Evolutionary conservation across 345 rosid species (phyloP).

Genomic region (Linum tenue): DNA sequence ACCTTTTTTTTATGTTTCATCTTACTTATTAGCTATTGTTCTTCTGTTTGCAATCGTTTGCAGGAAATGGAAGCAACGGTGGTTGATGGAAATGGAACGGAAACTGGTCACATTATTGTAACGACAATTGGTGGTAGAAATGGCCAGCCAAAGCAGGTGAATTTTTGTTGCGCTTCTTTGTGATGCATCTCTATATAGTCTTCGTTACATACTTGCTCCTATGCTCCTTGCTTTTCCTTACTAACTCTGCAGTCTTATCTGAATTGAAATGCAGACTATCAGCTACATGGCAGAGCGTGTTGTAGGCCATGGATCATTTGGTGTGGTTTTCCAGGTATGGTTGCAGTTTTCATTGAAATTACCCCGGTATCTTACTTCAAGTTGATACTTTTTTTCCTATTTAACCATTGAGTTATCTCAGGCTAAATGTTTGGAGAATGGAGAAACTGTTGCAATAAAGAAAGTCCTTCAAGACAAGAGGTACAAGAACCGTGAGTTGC

Average conservation of each 20-base stretch:
- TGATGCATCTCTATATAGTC: conserved; percentile 1
- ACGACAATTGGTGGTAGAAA: conserved; percentile 96
- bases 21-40: not conserved
- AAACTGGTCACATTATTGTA: conserved; percentile 90
- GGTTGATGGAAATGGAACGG: conserved; percentile 82
- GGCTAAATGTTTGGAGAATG: conserved; percentile 96
- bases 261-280: conserved; percentile 49
- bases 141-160: conserved; percentile 94
- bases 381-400: not conserved
- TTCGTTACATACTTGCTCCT: not conserved
- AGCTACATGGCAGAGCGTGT: conserved; percentile 99
- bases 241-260: conserved; percentile 4
- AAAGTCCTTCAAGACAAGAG: conserved; percentile 95
- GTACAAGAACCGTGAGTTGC: conserved; percentile 96
- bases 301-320: conserved; percentile 96
- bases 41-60: conserved; percentile 5
- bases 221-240: not conserved
- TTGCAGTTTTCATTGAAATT: not conserved
- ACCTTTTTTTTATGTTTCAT: not conserved
- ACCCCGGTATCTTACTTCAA: not conserved
- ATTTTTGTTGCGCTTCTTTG: not conserved
- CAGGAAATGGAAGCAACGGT: conserved; percentile 94
- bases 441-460: conserved; percentile 95
- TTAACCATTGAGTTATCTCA: conserved; percentile 15
- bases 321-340: conserved; percentile 93